A percentile compares a stretch with the other conserved stretches of the same genome.
Evolutionary conservation across 176 grass and related monocot species (phyloP).

Genomic region (Tuctoria greenei): DNA sequence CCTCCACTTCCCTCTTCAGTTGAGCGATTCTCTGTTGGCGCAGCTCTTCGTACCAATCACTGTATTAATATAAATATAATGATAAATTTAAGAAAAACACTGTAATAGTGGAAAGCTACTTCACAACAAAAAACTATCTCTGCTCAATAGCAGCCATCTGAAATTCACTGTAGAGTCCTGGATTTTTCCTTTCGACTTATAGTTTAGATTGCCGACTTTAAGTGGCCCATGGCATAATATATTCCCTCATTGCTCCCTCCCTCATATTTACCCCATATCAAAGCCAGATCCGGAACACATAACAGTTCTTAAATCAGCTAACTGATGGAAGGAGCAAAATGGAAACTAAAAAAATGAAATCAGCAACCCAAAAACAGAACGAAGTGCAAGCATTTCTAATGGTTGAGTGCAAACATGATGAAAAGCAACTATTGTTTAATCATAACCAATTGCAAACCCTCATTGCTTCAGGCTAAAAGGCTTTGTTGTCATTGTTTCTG

Average conservation of each 20-base stretch:
- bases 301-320: slow-evolving; percentile 16
- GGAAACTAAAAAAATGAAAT: slow-evolving; percentile 2
- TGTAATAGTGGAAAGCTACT: background rate
- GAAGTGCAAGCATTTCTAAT: background rate
- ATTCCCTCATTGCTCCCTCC: slow-evolving; percentile 10
- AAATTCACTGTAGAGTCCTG: background rate
- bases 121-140: slow-evolving; percentile 15
- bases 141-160: background rate
- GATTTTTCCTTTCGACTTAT: slow-evolving; percentile 1
- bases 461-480: too few relatives aligned
- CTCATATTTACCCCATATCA: background rate
- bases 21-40: slow-evolving; percentile 78
- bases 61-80: slow-evolving; percentile 45
- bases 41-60: slow-evolving; percentile 88
- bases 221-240: background rate
- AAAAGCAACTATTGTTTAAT: background rate
- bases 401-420: background rate
- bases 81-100: background rate
- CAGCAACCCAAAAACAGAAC: background rate
- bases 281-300: background rate
- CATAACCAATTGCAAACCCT: background rate
- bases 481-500: too few relatives aligned
- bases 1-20: slow-evolving; percentile 69
- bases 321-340: slow-evolving; percentile 21
- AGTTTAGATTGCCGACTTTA: background rate